Evolutionary conservation across 352 stramenopile genomes (phyloP), one percentile per base, ranked within the genome.

Genomic region (Phytophthora meadii): DNA sequence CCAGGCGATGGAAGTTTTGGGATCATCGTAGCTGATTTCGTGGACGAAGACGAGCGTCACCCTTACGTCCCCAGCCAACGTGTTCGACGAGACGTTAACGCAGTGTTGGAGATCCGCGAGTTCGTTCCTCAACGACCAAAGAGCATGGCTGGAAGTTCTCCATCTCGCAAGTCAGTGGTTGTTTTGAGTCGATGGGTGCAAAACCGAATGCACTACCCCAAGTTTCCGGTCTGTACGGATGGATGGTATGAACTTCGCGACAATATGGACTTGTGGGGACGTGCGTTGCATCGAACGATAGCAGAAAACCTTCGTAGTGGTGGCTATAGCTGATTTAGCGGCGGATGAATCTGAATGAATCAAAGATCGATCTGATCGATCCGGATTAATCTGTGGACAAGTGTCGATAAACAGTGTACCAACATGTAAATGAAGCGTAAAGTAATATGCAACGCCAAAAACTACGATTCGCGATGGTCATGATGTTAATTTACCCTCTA

Each of bases 11-110:
- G 37, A 17, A 62, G 57, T 30, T 72, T 68, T 37, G 68, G 65
- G 1, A 22, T 80, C 2, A 68, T 74, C 27, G 64, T 75, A 46
- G 69, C 61, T 5, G 72, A 80, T 39, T 80, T 80, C 40, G 68
- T 77, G 25, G 72, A 80, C 53, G 47, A 65, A 45, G 72, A 80
- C 19, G 72, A 77, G 2, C 57, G 55, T 2, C 66, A 80, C 19
- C 68, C 68, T 12, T 77, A 80, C 51, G 40, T 65, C 39, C 48
- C 72, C 11, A 40, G 53, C 17, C 51, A 75, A 17, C 54, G 68
- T 22, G 41, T 80, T 11, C 64, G 72, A 24, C 51, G 65, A 17
- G 72, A 80, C 17, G 52, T 72, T 3, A 80, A 61, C 40, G 54
- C 55, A 12, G 66, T 79, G 11, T 27, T 78, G 41, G 56, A 73